phyloP scores from a whole-genome alignment of 495 filamentous ascomycete genomes.

The Monascus purpureus region DNA sequence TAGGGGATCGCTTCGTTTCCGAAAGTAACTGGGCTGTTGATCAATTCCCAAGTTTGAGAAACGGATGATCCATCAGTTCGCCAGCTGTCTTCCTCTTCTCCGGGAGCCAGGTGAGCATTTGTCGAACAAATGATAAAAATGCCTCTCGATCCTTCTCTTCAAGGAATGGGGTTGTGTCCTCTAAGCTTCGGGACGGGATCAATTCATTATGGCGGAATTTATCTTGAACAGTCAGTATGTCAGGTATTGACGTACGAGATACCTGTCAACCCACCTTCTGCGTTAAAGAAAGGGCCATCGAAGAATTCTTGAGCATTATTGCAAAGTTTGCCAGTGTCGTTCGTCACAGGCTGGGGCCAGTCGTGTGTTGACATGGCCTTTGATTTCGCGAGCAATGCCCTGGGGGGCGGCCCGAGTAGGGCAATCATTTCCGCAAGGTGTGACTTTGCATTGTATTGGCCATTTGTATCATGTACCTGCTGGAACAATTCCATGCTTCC shows the following conservation, averaged over 20 bases:
- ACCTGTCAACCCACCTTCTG: conserved; percentile 5
- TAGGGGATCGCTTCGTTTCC: too few relatives aligned
- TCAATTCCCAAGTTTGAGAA: too few relatives aligned
- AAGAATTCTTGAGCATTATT: conserved; percentile 8
- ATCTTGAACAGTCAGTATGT: conserved; percentile 3
- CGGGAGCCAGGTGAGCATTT: conserved; percentile 9
- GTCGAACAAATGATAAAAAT: conserved; percentile 5
- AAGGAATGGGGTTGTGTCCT: conserved; percentile 4
- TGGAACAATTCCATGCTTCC: conserved; percentile 26
- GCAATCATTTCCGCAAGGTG: conserved; percentile 29
- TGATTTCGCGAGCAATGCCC: conserved; percentile 15
- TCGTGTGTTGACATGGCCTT: conserved; percentile 5
- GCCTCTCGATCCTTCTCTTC: conserved; percentile 1
- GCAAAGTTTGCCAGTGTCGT: conserved; percentile 5
- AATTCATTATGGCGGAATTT: conserved; percentile 9
- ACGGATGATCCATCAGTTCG: conserved; percentile 1
- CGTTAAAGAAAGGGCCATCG: conserved; percentile 11
- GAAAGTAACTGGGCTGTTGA: too few relatives aligned
- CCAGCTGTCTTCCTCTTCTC: conserved; percentile 6
- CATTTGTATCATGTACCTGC: conserved; percentile 8
- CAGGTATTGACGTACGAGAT: not conserved
- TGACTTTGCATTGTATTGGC: conserved; percentile 12
- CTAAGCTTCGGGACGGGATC: conserved; percentile 9
- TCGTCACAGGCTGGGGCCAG: conserved; percentile 7
- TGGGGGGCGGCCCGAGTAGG: conserved; percentile 28